Evolutionary conservation across 208 protist species (phyloP), one percentile per base, ranked within the genome.

Genomic region (Acanthamoeba triangularis): DNA sequence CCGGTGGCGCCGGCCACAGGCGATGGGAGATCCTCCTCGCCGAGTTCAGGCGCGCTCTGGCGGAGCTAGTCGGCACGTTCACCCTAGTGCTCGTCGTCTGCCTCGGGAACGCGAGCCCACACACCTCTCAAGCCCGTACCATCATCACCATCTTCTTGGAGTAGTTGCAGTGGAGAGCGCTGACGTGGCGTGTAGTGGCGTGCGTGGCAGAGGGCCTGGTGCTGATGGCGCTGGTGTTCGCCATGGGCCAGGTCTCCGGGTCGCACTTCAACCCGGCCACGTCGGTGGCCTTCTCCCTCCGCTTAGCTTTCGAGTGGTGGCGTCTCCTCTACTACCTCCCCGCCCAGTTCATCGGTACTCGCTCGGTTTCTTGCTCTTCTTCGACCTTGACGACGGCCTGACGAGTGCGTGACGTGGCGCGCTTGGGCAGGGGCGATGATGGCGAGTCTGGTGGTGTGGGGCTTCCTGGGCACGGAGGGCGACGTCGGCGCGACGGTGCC

Each of bases 241-340:
- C 8, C 47, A 54, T 84, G 18, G 76, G 76, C 14, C 76, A 84
- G 76, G 18, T 84, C 10, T 84, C 76, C 13, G 76, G 76, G 4
- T 20, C 76, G 2, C 76, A 84, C 76, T 84, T 56, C 44, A 59
- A 47, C 47, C 76, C 76, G 7, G 76, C 76, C 11, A 84, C 76
- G 7, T 56, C 76, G 44, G 44, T 33, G 7, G 76, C 76, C 35
- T 84, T 84, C 41, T 56, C 76, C 33, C n/a, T 84, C 25, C 33
- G 76, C 25, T 18, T 47, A 3, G 76, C 44, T 4, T 84, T 84
- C 30, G 44, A 47, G 25, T 84, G 76, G 76, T 84, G 76, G 76
- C 76, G 76, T 16, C 76, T 84, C 18, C 76, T 84, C 25, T 56
- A 56, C 76, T 84, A 84, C 76, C 33, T 84, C 16, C 47, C 76